These are phyloP conservation scores for Massariosphaeria phaeospora DNA, from an alignment of 495 filamentous ascomycete genomes.

Conservation along the genomic window DNA sequence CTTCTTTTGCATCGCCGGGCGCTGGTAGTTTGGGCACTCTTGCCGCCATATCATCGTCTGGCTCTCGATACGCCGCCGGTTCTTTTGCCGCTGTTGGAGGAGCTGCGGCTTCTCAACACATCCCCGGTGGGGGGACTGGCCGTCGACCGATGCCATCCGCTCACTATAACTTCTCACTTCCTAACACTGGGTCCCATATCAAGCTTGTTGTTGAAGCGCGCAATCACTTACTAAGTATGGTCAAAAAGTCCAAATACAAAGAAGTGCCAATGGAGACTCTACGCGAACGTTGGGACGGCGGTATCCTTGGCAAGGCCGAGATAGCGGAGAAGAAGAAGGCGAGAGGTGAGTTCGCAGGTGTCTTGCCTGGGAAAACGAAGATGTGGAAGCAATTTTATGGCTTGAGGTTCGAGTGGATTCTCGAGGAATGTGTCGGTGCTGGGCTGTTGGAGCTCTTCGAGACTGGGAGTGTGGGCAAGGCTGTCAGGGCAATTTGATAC, in stretches of 20 bases:
- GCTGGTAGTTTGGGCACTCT: slow-evolving; percentile 48
- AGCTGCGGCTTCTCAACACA: slow-evolving; percentile 48
- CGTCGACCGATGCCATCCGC: not conserved
- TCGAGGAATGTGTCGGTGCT: slow-evolving; percentile 71
- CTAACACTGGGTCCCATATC: slow-evolving; percentile 67
- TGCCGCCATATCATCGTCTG: slow-evolving; percentile 50
- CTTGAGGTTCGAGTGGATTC: slow-evolving; percentile 68
- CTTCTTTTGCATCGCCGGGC: slow-evolving; percentile 52
- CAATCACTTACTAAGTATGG: slow-evolving; percentile 58
- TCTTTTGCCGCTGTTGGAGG: slow-evolving; percentile 60
- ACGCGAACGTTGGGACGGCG: slow-evolving; percentile 77
- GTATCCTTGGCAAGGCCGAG: slow-evolving; percentile 55
- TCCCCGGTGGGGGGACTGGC: slow-evolving; percentile 47
- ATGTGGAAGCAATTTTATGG: slow-evolving; percentile 82
- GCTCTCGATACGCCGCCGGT: slow-evolving; percentile 56
- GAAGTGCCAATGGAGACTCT: slow-evolving; percentile 65
- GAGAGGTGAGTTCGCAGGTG: slow-evolving; percentile 62
- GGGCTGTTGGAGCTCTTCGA: slow-evolving; percentile 82
- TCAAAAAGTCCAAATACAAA: slow-evolving; percentile 56
- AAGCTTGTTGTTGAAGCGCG: slow-evolving; percentile 64
- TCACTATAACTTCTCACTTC: slow-evolving; percentile 60
- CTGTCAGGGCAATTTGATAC: slow-evolving; percentile 49
- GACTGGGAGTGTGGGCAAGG: slow-evolving; percentile 74
- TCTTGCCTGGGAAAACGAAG: slow-evolving; percentile 69
- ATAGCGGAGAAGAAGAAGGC: slow-evolving; percentile 56